phyloP scores from a whole-genome alignment of 441 rosid genomes.

The Heliophila coronopifolia region DNA sequence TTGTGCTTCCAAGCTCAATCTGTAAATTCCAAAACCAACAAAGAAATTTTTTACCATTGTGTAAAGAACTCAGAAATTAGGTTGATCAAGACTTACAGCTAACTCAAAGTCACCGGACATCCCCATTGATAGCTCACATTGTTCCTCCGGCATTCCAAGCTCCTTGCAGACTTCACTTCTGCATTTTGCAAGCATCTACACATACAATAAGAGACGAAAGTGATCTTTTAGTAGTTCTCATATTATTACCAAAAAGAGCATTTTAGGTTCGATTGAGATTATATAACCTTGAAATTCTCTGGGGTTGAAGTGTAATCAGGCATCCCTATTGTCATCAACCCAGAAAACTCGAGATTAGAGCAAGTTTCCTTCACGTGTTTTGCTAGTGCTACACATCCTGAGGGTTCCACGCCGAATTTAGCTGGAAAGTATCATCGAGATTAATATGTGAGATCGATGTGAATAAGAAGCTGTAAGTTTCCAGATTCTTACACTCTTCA shows the following conservation, averaged over 20 bases:
- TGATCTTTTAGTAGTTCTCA: not conserved
- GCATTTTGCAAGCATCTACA: constrained; percentile 74
- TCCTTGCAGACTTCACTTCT: constrained; percentile 80
- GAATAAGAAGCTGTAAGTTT: not conserved
- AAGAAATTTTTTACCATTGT: not conserved
- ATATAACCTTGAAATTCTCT: constrained; percentile 83
- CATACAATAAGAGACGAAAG: constrained; percentile 5
- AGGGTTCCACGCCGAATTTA: constrained; percentile 84
- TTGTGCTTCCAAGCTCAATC: constrained; percentile 92
- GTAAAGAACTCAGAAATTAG: not conserved
- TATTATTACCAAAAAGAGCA: not conserved
- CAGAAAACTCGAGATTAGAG: constrained; percentile 69
- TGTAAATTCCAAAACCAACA: constrained; percentile 30
- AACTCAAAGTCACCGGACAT: constrained; percentile 92
- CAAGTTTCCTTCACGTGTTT: constrained; percentile 58
- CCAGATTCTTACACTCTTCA: constrained; percentile 71
- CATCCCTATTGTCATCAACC: constrained; percentile 97
- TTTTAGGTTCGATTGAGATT: not conserved
- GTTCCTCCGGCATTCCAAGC: constrained; percentile 72
- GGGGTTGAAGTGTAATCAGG: constrained; percentile 90
- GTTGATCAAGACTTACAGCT: constrained; percentile 46
- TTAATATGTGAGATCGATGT: not conserved
- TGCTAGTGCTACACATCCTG: constrained; percentile 72
- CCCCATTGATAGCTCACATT: constrained; percentile 94
- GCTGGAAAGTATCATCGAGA: constrained; percentile 40